Evolutionary conservation across 495 filamentous ascomycete genomes (phyloP), one percentile per base, ranked within the genome.

Genomic region (Apodospora peruviana): DNA sequence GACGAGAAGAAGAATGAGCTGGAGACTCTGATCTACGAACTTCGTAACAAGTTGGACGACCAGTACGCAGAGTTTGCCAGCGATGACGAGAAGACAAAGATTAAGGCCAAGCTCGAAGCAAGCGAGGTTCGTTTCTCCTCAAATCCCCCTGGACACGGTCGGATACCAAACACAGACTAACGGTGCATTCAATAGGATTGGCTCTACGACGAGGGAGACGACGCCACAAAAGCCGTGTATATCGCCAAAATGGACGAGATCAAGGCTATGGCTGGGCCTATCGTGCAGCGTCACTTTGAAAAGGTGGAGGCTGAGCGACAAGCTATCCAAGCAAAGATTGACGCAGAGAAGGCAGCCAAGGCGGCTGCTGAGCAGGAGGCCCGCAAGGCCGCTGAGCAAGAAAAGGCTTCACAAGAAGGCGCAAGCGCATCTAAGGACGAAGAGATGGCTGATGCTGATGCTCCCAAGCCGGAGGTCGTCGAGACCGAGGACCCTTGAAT

Each of bases 1-100:
- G 93, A 97, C 64, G 89, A 97, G 75, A 94, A 93, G 80, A 97
- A 97, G 88, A 99, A 99, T 75, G 93, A 96, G 68, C 86, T 99
- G 35, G 93, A 99, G 77, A 83, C 87, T 32, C 91, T 83, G 69
- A 96, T 97, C 75, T 99, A 99, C 70, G 88, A 96, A 58, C 77
- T 94, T 60, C 84, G 91, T 53, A 88, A 89, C 73, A 96, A 96
- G 80, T 78, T 96, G 41, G 87, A 95, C 58, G 89, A 90, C 53
- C 79, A 87, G 55, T 96, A 93, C 69, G 74, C 90, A 47, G 84
- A 91, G 40, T 89, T 95, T 56, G 85, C 89, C 53, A 88, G 74
- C 59, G 93, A 97, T 0, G 88, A 95, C 8, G 93, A 97, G 81
- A 96, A 96, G 77, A 71, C 78, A 16, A 90, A 86, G 73, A 70